phyloP scores from a whole-genome alignment of 192 early-diverging fungal genomes.

The Geranomyces michiganensis region DNA sequence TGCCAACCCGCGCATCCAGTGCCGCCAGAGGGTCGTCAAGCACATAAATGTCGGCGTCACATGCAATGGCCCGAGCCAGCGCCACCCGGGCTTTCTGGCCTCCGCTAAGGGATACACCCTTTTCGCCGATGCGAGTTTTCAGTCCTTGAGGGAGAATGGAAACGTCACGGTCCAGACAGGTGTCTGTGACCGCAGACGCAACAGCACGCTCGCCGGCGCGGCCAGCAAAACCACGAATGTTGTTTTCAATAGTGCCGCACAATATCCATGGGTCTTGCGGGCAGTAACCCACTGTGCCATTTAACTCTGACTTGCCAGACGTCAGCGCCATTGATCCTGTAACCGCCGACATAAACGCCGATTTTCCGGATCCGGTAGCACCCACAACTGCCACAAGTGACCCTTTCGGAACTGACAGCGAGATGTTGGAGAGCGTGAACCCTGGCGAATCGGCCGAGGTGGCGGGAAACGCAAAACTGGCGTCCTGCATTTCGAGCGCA shows the following conservation, averaged over 20 bases:
- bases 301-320: conserved; percentile 54
- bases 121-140: conserved; percentile 47
- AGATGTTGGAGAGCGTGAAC: conserved; percentile 5
- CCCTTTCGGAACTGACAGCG: conserved; percentile 48
- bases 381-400: conserved; percentile 80
- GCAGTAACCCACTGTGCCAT: conserved; percentile 64
- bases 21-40: conserved; percentile 52
- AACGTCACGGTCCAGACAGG: conserved; percentile 41
- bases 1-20: conserved; percentile 55
- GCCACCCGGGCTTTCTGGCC: conserved; percentile 49
- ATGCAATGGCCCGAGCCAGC: conserved; percentile 43
- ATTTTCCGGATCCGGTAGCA: conserved; percentile 80
- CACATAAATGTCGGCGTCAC: conserved; percentile 48
- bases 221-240: conserved; percentile 33
- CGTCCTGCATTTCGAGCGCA: background rate
- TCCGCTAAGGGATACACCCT: conserved; percentile 47
- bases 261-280: conserved; percentile 44
- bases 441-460: background rate
- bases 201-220: background rate
- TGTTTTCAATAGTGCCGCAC: conserved; percentile 40
- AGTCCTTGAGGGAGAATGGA: conserved; percentile 35
- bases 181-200: conserved; percentile 10
- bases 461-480: background rate
- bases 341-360: conserved; percentile 75
- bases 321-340: conserved; percentile 74